A percentile compares a stretch with the other conserved stretches of the same genome.
Evolutionary conservation across 306 rosid species (phyloP).

Genomic region (Fagus sylvatica): DNA sequence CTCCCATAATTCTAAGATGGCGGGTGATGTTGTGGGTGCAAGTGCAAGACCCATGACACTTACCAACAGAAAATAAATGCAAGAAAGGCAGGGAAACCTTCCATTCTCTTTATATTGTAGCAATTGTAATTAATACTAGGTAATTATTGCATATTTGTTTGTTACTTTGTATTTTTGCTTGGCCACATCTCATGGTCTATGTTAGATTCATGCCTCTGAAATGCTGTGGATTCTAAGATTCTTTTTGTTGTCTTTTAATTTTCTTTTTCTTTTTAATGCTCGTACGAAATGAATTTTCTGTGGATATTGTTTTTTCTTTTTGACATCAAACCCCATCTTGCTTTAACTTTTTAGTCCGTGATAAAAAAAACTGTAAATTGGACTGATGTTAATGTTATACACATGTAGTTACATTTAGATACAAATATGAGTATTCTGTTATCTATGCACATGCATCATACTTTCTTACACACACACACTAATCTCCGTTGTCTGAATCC

Average conservation of each 20-base stretch:
- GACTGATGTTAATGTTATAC: too few relatives aligned
- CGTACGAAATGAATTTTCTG: not conserved
- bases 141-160: slow-evolving; percentile 6
- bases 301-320: not conserved
- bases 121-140: not conserved
- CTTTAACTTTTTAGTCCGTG: not conserved
- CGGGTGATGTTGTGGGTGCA: too few relatives aligned
- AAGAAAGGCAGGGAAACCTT: too few relatives aligned
- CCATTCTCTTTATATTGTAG: too few relatives aligned
- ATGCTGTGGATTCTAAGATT: not conserved
- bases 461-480: not conserved
- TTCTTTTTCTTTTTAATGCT: not conserved
- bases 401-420: not conserved
- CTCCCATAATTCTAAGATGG: too few relatives aligned
- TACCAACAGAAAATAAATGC: too few relatives aligned
- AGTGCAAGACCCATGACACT: too few relatives aligned
- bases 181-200: not conserved
- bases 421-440: not conserved
- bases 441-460: not conserved
- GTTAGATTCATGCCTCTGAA: not conserved
- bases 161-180: not conserved
- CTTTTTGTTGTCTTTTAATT: not conserved
- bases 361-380: not conserved
- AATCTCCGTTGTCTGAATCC: slow-evolving; percentile 9
- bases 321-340: not conserved